phyloP scores from a whole-genome alignment of 2,329 filamentous ascomycete genomes.

The Arthrobotrys entomopaga region DNA sequence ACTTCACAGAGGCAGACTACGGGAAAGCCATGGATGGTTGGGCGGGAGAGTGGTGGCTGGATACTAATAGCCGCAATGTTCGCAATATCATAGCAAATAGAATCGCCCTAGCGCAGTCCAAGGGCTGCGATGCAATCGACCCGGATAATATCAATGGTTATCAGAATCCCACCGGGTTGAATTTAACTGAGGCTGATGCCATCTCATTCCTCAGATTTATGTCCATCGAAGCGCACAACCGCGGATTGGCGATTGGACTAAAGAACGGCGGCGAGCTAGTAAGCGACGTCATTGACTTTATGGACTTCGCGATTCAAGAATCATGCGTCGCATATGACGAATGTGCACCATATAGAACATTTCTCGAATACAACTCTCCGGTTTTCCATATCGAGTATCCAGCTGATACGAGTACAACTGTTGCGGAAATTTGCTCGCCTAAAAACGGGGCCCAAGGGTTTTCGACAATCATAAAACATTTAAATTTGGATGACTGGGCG shows the following conservation, averaged over 20 bases:
- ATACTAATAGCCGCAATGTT: constrained; percentile 70
- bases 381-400: constrained; percentile 81
- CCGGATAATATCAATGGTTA: constrained; percentile 78
- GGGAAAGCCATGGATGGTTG: constrained; percentile 72
- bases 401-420: constrained; percentile 63
- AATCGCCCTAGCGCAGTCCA: constrained; percentile 69
- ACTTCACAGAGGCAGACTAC: constrained; percentile 69
- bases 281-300: constrained; percentile 59
- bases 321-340: constrained; percentile 72
- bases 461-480: constrained; percentile 74
- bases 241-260: constrained; percentile 72
- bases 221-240: constrained; percentile 66
- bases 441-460: constrained; percentile 65
- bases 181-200: constrained; percentile 69
- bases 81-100: constrained; percentile 72
- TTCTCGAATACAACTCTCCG: constrained; percentile 71
- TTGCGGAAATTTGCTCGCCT: constrained; percentile 65
- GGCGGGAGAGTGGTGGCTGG: constrained; percentile 75
- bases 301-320: constrained; percentile 77
- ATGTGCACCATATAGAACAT: constrained; percentile 69
- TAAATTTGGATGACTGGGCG: constrained; percentile 72
- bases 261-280: constrained; percentile 76
- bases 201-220: constrained; percentile 72
- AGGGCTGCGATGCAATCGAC: constrained; percentile 76
- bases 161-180: constrained; percentile 72